Conservation (phyloP, 805 yeast genomes). For the Metschnikowia henanensis region DNA sequence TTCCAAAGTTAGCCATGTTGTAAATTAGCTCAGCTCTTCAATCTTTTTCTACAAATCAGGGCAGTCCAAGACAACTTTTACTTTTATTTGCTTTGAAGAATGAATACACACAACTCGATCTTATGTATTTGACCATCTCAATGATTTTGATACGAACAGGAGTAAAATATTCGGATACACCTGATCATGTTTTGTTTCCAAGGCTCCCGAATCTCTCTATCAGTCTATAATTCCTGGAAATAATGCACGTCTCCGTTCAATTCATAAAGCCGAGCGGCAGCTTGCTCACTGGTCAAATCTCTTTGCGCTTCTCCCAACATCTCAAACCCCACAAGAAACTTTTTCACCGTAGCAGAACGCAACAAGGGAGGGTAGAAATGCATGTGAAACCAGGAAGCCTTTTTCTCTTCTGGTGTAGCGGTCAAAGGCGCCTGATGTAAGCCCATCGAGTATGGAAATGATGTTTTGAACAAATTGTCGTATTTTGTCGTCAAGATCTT, state of each 20-base stretch:
- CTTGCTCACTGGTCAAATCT: slow-evolving; percentile 65
- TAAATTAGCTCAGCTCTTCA: too few relatives aligned
- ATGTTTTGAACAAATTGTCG: slow-evolving; percentile 67
- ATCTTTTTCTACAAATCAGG: too few relatives aligned
- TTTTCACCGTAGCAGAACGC: slow-evolving; percentile 72
- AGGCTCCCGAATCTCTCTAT: not conserved
- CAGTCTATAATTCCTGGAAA: not conserved
- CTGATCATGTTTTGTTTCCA: not conserved
- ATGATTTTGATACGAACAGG: too few relatives aligned
- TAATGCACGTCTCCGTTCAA: slow-evolving; percentile 41
- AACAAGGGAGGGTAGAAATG: slow-evolving; percentile 79
- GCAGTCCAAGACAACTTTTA: too few relatives aligned
- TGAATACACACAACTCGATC: too few relatives aligned
- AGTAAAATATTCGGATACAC: not conserved
- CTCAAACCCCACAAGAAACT: slow-evolving; percentile 75
- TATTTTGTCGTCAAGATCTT: slow-evolving; percentile 58
- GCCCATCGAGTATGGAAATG: slow-evolving; percentile 83
- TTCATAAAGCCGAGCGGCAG: slow-evolving; percentile 54
- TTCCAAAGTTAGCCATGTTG: too few relatives aligned
- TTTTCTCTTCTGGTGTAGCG: slow-evolving; percentile 40
- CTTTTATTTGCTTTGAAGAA: too few relatives aligned
- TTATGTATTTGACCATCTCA: too few relatives aligned
- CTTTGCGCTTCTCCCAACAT: slow-evolving; percentile 69
- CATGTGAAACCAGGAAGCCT: slow-evolving; percentile 58
- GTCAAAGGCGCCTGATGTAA: slow-evolving; percentile 71